A percentile compares a stretch with the other conserved stretches of the same genome.
phyloP scores from a whole-genome alignment of 352 stramenopile species.

The Phytophthora sp. region DNA sequence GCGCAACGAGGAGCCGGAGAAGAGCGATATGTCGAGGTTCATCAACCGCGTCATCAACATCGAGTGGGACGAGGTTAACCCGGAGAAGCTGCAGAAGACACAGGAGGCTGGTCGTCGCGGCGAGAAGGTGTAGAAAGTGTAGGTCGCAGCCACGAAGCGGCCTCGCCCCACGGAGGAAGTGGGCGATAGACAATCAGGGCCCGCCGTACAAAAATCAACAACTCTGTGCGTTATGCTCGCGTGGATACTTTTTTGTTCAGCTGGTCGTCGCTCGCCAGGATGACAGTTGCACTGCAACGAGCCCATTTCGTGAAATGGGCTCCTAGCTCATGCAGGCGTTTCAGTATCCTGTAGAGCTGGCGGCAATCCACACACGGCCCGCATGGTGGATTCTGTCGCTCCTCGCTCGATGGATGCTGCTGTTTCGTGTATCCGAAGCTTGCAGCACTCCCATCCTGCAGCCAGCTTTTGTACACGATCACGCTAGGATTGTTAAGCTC shows the following conservation, averaged over 20 bases:
- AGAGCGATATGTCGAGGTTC: slow-evolving; percentile 68
- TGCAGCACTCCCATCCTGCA: no score
- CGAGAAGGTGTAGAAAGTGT: slow-evolving; percentile 42
- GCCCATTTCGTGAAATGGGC: no score
- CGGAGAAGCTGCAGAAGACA: slow-evolving; percentile 70
- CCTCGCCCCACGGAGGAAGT: slow-evolving; percentile 11
- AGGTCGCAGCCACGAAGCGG: slow-evolving; percentile 15
- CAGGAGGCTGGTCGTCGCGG: slow-evolving; percentile 63
- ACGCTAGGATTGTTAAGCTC: not conserved
- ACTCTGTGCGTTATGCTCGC: not conserved
- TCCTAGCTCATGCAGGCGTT: no score
- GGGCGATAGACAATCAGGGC: slow-evolving; percentile 19
- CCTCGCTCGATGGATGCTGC: no score
- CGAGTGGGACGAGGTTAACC: slow-evolving; percentile 91
- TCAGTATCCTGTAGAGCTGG: no score
- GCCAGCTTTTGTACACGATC: not conserved
- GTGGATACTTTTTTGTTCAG: not conserved
- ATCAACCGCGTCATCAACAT: slow-evolving; percentile 84
- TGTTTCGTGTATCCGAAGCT: no score
- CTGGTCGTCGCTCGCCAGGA: not conserved
- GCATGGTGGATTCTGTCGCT: no score
- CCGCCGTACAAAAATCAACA: slow-evolving; percentile 22
- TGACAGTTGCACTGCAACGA: no score
- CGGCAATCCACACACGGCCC: no score
- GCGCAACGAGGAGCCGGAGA: slow-evolving; percentile 69